Base-by-base conservation (phyloP, 805 yeast genomes). In the Candida broadrunensis region DNA sequence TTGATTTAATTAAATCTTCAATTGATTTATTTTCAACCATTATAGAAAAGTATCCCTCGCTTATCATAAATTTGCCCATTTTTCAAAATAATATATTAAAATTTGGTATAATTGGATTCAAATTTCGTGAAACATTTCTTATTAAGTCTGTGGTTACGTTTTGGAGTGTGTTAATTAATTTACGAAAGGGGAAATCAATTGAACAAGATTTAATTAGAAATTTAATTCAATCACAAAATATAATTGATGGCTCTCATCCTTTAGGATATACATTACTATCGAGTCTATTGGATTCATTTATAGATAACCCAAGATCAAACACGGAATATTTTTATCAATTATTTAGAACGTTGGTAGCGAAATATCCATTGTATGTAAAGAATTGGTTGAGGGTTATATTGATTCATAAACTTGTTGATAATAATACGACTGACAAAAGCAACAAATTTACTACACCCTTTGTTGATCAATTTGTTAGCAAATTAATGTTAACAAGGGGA, bases 401-500 rank as follows among this genome's bases (percentile, higher is more conserved):
- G 13, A 29, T 29, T 29, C 32, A 29, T 15, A 29, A 29, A 15
- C 18, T 29, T n/a, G 32, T 29, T 5, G 32, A 29, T 29, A 29
- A 29, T 29, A 5, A 7, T 5, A 25, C 12, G 5, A 25, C 11
- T 25, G 29, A 25, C 12, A n/a, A n/a, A n/a, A n/a, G n/a, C n/a
- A n/a, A n/a, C n/a, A 29, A 29, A 18, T 29, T 29, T 15, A 29
- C n/a, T 29, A 6, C 7, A 4, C 9, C 32, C 5, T 29, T 29
- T 15, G 32, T 67, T 4, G 47, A 49, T 9, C 26, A 32, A 21
- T 77, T 83, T 37, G 55, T 80, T 16, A 79, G 74, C 47, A 81
- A 80, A 53, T 49, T 85, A 23, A 52, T 79, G 58, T 44, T 81
- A 1, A 82, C 88, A 0, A 72, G 88, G 51, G 90, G 90, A 2